Evolutionary conservation across 257 asterid genomes (phyloP).

Genomic region (Solanum corneliomulleri): DNA sequence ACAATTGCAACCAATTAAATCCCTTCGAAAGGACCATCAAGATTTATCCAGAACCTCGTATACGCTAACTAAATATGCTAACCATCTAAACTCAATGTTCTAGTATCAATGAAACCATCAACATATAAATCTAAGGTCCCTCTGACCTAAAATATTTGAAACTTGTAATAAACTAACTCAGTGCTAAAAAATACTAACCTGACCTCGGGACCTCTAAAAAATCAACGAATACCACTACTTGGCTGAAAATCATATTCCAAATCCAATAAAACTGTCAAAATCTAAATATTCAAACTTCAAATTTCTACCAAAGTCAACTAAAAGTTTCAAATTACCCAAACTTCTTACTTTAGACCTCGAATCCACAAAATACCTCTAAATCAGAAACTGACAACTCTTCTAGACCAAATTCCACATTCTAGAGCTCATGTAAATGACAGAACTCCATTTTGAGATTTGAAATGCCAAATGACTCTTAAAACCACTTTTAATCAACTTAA

Average conservation of each 20-base stretch:
- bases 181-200: background rate
- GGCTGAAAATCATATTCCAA: background rate
- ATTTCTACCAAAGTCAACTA: background rate
- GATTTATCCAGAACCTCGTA: too few species aligned
- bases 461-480: background rate
- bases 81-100: background rate
- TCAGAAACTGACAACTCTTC: background rate
- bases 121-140: background rate
- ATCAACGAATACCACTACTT: background rate
- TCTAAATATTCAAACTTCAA: background rate
- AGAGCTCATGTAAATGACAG: background rate
- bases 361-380: background rate
- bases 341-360: too few species aligned
- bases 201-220: background rate
- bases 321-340: background rate
- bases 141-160: background rate
- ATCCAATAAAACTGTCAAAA: background rate
- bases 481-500: background rate
- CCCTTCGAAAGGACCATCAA: too few species aligned
- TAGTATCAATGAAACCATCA: background rate
- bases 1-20: too few species aligned
- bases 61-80: too few species aligned
- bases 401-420: background rate
- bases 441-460: background rate
- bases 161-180: background rate